Evolutionary conservation across 116 monocot species (phyloP).

Genomic region (Posidonia oceanica): DNA sequence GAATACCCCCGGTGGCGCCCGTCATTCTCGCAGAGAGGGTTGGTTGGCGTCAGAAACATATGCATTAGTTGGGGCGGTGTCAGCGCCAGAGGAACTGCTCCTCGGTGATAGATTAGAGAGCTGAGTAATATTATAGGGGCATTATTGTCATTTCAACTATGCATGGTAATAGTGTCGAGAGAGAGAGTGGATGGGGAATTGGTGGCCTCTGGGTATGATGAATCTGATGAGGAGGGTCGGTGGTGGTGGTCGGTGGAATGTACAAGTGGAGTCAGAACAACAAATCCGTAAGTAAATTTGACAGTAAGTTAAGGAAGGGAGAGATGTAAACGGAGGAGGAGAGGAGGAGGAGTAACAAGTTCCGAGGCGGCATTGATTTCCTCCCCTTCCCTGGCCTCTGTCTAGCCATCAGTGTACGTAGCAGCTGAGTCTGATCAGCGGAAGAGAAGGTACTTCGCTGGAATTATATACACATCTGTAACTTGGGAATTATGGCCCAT

Average conservation of each 20-base stretch:
- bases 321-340: too few relatives aligned
- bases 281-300: not conserved
- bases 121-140: not conserved
- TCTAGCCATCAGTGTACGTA: too few relatives aligned
- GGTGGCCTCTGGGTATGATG: constrained; percentile 1
- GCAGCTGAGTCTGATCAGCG: too few relatives aligned
- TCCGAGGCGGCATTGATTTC: too few relatives aligned
- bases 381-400: too few relatives aligned
- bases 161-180: too few relatives aligned
- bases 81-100: not conserved
- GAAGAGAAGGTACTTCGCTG: too few relatives aligned
- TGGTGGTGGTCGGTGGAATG: not conserved
- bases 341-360: too few relatives aligned
- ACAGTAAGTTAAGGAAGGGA: not conserved
- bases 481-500: too few relatives aligned
- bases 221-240: not conserved
- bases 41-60: not conserved
- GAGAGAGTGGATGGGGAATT: not conserved
- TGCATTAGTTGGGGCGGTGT: not conserved
- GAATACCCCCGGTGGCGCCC: constrained; percentile 1
- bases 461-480: too few relatives aligned
- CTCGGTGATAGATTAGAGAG: not conserved
- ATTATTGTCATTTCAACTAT: too few relatives aligned
- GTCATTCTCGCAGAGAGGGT: constrained; percentile 3
- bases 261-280: not conserved